Conservation (phyloP, 2,329 filamentous ascomycete genomes). For the Hymenoscyphus infarciens region DNA sequence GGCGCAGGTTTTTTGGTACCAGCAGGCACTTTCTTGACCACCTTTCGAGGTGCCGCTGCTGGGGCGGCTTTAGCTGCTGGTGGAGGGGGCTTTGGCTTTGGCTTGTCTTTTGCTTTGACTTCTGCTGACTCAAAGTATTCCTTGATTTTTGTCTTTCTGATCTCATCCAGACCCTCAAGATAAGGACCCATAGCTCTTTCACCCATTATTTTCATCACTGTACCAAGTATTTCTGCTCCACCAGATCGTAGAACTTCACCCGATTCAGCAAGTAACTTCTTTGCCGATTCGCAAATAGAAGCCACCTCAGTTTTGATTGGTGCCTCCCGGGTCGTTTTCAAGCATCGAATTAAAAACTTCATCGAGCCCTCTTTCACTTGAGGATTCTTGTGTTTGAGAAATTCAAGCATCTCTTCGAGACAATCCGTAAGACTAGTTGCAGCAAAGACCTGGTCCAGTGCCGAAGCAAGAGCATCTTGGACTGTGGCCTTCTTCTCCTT, state of each 20-base stretch:
- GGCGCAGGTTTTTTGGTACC: conserved; percentile 47
- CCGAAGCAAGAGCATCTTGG: conserved; percentile 80
- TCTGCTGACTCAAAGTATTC: conserved; percentile 81
- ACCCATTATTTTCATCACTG: conserved; percentile 97
- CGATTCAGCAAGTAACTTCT: conserved; percentile 86
- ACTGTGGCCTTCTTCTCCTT: conserved; percentile 96
- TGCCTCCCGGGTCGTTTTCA: conserved; percentile 78
- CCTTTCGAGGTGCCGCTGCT: conserved; percentile 42
- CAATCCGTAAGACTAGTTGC: conserved; percentile 76
- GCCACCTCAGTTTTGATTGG: conserved; percentile 81
- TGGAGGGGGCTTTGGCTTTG: conserved; percentile 79
- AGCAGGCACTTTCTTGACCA: conserved; percentile 39
- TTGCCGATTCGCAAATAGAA: conserved; percentile 80
- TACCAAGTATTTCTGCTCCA: conserved; percentile 88
- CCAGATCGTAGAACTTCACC: conserved; percentile 81
- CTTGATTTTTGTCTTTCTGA: conserved; percentile 92
- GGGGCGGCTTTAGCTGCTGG: conserved; percentile 54
- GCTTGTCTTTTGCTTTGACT: conserved; percentile 87
- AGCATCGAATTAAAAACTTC: conserved; percentile 84
- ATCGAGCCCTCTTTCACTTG: conserved; percentile 95
- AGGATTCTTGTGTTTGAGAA: conserved; percentile 89
- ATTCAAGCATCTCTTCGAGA: conserved; percentile 84
- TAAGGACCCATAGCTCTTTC: conserved; percentile 93
- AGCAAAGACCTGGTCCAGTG: conserved; percentile 67
- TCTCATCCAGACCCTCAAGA: conserved; percentile 89